Conservation (phyloP, 225 moss, liverwort and hornwort species). For the Marchantia polymorpha region DNA sequence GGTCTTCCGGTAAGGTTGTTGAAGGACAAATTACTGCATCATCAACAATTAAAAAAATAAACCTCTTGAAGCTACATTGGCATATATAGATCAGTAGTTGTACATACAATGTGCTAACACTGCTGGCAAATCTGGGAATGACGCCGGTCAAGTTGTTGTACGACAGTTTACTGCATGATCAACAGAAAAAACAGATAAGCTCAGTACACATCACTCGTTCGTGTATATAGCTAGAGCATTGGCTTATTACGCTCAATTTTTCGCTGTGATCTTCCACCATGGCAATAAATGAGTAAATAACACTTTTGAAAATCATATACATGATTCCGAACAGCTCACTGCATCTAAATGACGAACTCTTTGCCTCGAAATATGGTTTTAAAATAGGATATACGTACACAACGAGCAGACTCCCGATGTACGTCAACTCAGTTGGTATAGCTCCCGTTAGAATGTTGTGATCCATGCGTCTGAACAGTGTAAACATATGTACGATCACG, state of each 20-base stretch:
- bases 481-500: not conserved
- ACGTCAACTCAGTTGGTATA: conserved; percentile 36
- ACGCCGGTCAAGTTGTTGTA: conserved; percentile 43
- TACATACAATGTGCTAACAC: conserved; percentile 40
- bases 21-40: conserved; percentile 35
- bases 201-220: not conserved
- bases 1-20: conserved; percentile 24
- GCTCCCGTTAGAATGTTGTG: conserved; percentile 38
- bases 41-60: not conserved
- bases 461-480: conserved; percentile 32
- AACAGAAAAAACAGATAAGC: not conserved
- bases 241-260: too few species aligned
- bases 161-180: conserved; percentile 34
- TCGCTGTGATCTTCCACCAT: too few species aligned
- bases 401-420: conserved; percentile 35
- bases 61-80: not conserved
- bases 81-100: not conserved
- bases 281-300: too few species aligned
- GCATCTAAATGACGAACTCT: too few species aligned
- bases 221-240: too few species aligned
- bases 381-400: conserved; percentile 30
- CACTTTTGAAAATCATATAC: too few species aligned
- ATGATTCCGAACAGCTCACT: too few species aligned
- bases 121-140: conserved; percentile 33
- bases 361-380: too few species aligned